Conservation (phyloP, 73 alveolate genomes). For the Diophrys appendiculata region DNA sequence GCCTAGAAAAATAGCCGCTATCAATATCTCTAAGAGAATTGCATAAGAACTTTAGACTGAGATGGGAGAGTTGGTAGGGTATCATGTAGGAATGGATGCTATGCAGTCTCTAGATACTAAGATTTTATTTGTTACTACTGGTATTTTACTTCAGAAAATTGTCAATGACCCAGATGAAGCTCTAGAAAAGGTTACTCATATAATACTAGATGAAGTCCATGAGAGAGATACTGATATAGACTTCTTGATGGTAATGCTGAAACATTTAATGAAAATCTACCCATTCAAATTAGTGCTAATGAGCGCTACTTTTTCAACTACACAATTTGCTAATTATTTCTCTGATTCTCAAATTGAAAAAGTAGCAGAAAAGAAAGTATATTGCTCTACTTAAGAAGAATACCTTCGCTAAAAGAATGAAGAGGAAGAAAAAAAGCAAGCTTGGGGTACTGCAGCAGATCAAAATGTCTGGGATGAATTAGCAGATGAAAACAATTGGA, state of each 20-base stretch:
- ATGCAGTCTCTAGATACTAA: constrained; percentile 59
- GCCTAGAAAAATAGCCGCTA: constrained; percentile 96
- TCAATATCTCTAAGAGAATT: constrained; percentile 82
- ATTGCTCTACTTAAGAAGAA: not conserved
- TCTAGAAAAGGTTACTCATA: constrained; percentile 71
- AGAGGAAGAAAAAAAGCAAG: not conserved
- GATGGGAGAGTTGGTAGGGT: constrained; percentile 72
- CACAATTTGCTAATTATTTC: constrained; percentile 81
- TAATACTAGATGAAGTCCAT: constrained; percentile 97
- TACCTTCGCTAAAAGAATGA: not conserved
- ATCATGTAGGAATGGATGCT: constrained; percentile 72
- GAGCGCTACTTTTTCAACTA: constrained; percentile 93
- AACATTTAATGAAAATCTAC: constrained; percentile 66
- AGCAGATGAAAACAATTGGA: not conserved
- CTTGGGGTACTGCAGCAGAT: not conserved
- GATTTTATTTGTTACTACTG: constrained; percentile 88
- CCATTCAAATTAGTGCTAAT: constrained; percentile 83
- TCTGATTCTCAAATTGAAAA: constrained; percentile 48
- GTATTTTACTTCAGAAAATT: constrained; percentile 80
- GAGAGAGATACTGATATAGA: constrained; percentile 97
- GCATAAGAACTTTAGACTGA: constrained; percentile 70
- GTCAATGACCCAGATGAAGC: constrained; percentile 79
- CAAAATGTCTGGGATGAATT: not conserved
- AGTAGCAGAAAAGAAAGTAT: constrained; percentile 31
- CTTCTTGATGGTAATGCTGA: constrained; percentile 84